Conservation (phyloP, 2,329 filamentous ascomycete genomes). For the Hirsutella minnesotensis region DNA sequence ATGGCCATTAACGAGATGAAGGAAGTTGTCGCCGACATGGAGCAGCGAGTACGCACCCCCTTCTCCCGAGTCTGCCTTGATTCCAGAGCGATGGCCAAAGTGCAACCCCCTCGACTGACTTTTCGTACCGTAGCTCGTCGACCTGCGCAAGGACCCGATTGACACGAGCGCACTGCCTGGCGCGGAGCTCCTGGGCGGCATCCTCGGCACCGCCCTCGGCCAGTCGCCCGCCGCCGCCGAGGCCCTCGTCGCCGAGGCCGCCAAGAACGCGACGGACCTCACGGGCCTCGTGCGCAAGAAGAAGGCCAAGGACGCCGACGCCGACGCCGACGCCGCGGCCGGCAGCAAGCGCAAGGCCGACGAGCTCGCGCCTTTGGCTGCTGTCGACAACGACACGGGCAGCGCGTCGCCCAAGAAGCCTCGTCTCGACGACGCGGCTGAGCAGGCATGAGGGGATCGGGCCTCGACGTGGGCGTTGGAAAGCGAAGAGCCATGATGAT, state of each 20-base stretch:
- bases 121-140: slow-evolving; percentile 57
- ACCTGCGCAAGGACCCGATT: slow-evolving; percentile 49
- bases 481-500: not conserved
- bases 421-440: slow-evolving; percentile 14
- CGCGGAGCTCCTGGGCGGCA: slow-evolving; percentile 34
- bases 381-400: slow-evolving; percentile 7
- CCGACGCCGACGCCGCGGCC: slow-evolving; percentile 5
- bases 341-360: slow-evolving; percentile 29
- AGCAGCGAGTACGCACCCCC: slow-evolving; percentile 48
- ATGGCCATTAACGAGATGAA: slow-evolving; percentile 60
- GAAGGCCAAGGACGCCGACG: slow-evolving; percentile 32
- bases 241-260: slow-evolving; percentile 58
- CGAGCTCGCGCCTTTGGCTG: slow-evolving; percentile 11
- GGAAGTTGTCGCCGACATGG: slow-evolving; percentile 69
- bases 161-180: slow-evolving; percentile 27
- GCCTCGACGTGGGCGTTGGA: not conserved
- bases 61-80: slow-evolving; percentile 1
- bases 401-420: slow-evolving; percentile 22
- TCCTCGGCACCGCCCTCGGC: slow-evolving; percentile 52
- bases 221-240: slow-evolving; percentile 48
- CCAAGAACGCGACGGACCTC: slow-evolving; percentile 62
- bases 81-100: too few relatives aligned
- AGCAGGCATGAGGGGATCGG: not conserved
- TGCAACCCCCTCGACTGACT: too few relatives aligned
- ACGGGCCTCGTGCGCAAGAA: slow-evolving; percentile 66